Percentiles rank a stretch among this genome's conserved stretches.
Evolutionary conservation across 257 asterid species (phyloP).

Genomic region (Echium plantagineum): DNA sequence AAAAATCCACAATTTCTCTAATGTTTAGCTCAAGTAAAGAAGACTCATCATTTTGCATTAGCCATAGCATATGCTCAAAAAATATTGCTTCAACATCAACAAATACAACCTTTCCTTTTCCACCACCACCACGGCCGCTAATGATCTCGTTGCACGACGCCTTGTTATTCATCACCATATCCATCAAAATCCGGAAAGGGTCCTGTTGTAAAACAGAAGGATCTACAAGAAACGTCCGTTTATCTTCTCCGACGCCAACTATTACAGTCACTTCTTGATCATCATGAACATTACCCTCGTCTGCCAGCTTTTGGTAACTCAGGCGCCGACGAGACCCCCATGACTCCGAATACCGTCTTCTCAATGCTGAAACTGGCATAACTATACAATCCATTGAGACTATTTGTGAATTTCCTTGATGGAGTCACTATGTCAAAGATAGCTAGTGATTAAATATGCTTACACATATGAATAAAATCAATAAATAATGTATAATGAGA

Average conservation of each 20-base stretch:
- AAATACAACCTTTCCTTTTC: conserved; percentile 17
- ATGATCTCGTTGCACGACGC: too few species aligned
- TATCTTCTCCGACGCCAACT: conserved; percentile 32
- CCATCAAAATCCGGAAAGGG: conserved; percentile 23
- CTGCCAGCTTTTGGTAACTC: conserved; percentile 20
- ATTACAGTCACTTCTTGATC: conserved; percentile 14
- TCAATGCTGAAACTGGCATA: conserved; percentile 22
- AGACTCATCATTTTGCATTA: conserved; percentile 35
- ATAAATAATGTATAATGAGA: neutral
- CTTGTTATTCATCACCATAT: conserved; percentile 10
- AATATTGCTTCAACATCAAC: conserved; percentile 35
- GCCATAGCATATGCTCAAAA: conserved; percentile 39
- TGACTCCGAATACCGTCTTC: conserved; percentile 16
- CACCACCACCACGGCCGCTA: conserved; percentile 9
- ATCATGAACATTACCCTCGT: conserved; percentile 9
- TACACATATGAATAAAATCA: neutral
- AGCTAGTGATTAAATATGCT: neutral
- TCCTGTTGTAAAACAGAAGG: conserved; percentile 24
- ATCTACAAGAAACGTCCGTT: conserved; percentile 28
- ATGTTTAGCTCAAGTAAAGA: conserved; percentile 35
- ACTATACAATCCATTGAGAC: conserved; percentile 26
- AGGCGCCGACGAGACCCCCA: conserved; percentile 4
- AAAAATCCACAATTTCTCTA: conserved; percentile 30
- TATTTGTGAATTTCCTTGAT: neutral
- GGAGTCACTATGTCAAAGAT: neutral